These are phyloP conservation scores for Xylaria multiplex DNA, from an alignment of 2,329 filamentous ascomycete genomes.

Conservation along the genomic window DNA sequence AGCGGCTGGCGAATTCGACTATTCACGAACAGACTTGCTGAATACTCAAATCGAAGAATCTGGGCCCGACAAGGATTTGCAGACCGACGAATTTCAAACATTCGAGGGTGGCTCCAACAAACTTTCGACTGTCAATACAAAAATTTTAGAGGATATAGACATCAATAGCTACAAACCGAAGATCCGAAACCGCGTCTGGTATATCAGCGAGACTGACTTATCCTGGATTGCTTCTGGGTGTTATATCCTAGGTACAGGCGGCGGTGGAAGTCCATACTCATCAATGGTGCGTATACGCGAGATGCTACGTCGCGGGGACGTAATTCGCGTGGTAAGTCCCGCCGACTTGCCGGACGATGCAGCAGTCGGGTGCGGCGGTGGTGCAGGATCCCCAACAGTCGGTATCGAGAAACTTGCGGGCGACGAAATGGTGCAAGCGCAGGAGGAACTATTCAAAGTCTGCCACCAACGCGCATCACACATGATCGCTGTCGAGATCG, in stretches of 20 bases:
- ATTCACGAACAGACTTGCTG: constrained; percentile 49
- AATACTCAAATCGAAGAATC: constrained; percentile 30
- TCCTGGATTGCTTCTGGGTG: constrained; percentile 67
- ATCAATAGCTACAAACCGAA: constrained; percentile 58
- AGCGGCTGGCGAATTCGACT: constrained; percentile 68
- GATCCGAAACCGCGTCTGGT: constrained; percentile 64
- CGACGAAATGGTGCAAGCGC: constrained; percentile 64
- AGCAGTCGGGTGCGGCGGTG: constrained; percentile 65
- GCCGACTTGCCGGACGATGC: constrained; percentile 61
- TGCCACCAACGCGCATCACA: constrained; percentile 59
- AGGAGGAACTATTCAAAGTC: constrained; percentile 61
- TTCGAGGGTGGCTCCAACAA: constrained; percentile 21
- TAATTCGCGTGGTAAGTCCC: constrained; percentile 62
- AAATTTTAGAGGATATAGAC: constrained; percentile 41
- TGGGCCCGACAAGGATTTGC: constrained; percentile 23
- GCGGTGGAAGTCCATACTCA: constrained; percentile 66
- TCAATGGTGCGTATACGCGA: constrained; percentile 62
- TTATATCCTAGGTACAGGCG: constrained; percentile 70
- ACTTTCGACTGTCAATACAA: constrained; percentile 25
- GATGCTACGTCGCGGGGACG: constrained; percentile 61
- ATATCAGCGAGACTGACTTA: constrained; percentile 66
- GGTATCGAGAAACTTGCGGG: constrained; percentile 68
- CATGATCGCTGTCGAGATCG: constrained; percentile 72
- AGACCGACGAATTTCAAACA: constrained; percentile 43
- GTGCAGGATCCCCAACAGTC: constrained; percentile 69